Percentiles rank a stretch among this genome's conserved stretches.
phyloP scores from a whole-genome alignment of 257 asterid genomes.

The Gentiana dahurica region DNA sequence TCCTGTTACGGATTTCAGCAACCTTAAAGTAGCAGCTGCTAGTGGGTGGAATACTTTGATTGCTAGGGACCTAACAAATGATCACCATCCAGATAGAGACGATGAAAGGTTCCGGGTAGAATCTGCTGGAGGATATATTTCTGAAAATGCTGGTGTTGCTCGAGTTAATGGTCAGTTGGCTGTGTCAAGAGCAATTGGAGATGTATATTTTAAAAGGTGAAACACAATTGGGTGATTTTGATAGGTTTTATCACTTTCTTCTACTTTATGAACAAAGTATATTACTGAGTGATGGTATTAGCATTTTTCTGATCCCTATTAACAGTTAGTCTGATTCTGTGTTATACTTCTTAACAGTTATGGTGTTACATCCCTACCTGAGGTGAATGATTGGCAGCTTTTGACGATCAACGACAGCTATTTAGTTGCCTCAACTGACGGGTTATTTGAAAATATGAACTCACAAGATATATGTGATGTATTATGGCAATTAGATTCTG shows the following conservation, averaged over 20 bases:
- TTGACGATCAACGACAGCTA: constrained; percentile 74
- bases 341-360: constrained; percentile 41
- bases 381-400: constrained; percentile 93
- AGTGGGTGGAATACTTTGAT: constrained; percentile 55
- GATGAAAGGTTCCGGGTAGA: constrained; percentile 82
- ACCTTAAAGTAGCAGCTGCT: constrained; percentile 56
- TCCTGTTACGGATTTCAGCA: constrained; percentile 41
- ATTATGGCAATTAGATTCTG: constrained; percentile 57
- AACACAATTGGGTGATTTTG: background rate
- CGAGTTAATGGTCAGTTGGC: constrained; percentile 95
- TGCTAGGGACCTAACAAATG: constrained; percentile 82
- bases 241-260: too few species aligned
- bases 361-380: constrained; percentile 95
- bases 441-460: constrained; percentile 75
- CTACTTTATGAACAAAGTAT: too few species aligned
- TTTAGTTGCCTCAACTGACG: constrained; percentile 88
- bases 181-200: constrained; percentile 91
- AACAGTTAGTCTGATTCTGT: constrained; percentile 12
- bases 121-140: constrained; percentile 87
- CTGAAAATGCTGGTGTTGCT: constrained; percentile 86
- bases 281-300: too few species aligned
- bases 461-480: constrained; percentile 86
- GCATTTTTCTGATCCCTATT: too few species aligned
- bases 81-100: constrained; percentile 95
- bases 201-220: constrained; percentile 66